Evolutionary conservation across 768 basidiomycete species (phyloP), one percentile per base, ranked within the genome.

Genomic region (Megacollybia marginata): DNA sequence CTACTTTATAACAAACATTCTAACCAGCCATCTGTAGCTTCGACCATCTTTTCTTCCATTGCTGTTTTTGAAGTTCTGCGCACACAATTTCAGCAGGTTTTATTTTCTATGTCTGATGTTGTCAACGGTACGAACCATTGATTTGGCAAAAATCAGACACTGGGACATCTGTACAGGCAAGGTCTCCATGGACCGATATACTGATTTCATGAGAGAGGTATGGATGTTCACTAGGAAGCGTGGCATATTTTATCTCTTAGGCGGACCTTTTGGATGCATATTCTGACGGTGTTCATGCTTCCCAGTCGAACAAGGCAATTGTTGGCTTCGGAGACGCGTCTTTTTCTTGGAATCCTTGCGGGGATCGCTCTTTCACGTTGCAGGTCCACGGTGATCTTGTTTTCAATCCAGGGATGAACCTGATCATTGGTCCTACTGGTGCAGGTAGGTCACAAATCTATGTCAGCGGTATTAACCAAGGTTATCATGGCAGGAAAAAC

Each of bases 61-160:
- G 55, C 63, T 55, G 74, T 78, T 23, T 80, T 79, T 53, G 72
- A 75, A 45, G 63, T 72, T 32, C 53, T 80, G 33, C 68, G 69
- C 31, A 64, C 65, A 11, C 66, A 69, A 42, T 52, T 70, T 40
- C 54, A 57, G 63, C 67, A 50, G 55, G 42, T 42, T 4, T 42
- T 51, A 9, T n/a, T 15, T 19, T 33, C 33, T 34, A 34, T 23
- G 43, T 50, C 42, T 16, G n/a, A 28, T 12, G 33, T 20, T n/a
- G 18, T 52, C 38, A 40, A 40, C 5, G 38, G 38, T 40, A 40
- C 15, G 38, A 15, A 40, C 18, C 2, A 8, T 40, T 8, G 5
- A 13, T 40, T 40, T 40, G 5, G 13, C 15, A 18, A 8, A 28
- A 6, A 28, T 6, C 23, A 13, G 63, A 59, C 49, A 55, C 57